These are phyloP conservation scores for Talaromyces funiculosus DNA, from an alignment of 2,329 filamentous ascomycete species.

Conservation along the genomic window DNA sequence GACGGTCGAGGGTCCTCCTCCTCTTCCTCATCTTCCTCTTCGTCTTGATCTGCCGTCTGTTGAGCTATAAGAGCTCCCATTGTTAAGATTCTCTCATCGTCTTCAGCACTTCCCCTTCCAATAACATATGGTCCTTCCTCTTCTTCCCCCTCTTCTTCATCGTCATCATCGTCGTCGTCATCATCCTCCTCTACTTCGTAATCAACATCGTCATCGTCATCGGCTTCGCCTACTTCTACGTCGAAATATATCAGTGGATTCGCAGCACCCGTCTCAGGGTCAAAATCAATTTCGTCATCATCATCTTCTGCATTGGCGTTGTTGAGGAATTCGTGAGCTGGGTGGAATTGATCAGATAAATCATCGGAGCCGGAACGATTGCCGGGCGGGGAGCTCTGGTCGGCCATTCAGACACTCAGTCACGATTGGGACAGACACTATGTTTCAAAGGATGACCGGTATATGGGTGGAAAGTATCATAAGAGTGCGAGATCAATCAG, in stretches of 20 bases:
- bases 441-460: neutral
- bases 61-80: neutral
- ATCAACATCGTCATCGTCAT: conserved; percentile 30
- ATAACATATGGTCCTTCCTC: neutral
- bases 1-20: conserved; percentile 12
- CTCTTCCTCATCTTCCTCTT: conserved; percentile 16
- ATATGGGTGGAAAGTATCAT: neutral
- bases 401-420: conserved; percentile 31
- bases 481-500: too few relatives aligned
- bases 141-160: conserved; percentile 13
- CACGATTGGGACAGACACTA: neutral
- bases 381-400: conserved; percentile 22
- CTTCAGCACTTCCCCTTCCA: neutral
- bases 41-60: conserved; percentile 17
- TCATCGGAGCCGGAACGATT: conserved; percentile 19
- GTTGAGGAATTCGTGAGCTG: conserved; percentile 34
- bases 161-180: conserved; percentile 31
- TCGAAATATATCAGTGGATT: conserved; percentile 32
- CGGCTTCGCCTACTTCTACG: conserved; percentile 34
- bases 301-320: conserved; percentile 17
- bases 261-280: conserved; percentile 38
- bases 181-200: conserved; percentile 25
- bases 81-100: neutral
- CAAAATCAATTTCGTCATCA: conserved; percentile 50
- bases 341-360: conserved; percentile 29